A percentile compares a stretch with the other conserved stretches of the same genome.
These are phyloP conservation scores for Cladosporium sp. DNA, from an alignment of 2,329 filamentous ascomycete genomes.

Conservation along the genomic window DNA sequence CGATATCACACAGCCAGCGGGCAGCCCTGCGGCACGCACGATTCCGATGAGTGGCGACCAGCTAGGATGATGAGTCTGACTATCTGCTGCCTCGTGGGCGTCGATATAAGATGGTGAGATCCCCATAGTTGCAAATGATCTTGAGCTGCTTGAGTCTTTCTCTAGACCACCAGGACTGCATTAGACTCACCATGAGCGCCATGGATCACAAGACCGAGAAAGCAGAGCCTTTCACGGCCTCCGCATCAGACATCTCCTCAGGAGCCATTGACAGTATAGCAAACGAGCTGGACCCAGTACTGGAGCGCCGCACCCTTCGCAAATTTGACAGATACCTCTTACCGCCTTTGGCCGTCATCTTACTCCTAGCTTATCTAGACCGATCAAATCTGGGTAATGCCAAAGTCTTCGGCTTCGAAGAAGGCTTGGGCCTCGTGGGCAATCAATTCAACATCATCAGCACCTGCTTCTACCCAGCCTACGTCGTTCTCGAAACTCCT, in stretches of 20 bases:
- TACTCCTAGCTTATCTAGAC: slow-evolving; percentile 19
- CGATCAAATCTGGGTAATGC: slow-evolving; percentile 20
- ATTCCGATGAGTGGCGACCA: background rate
- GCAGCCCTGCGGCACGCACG: background rate
- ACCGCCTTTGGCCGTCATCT: slow-evolving; percentile 17
- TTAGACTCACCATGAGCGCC: background rate
- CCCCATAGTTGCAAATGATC: too few species aligned
- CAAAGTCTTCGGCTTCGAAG: slow-evolving; percentile 19
- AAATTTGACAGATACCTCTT: slow-evolving; percentile 19
- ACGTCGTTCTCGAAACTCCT: slow-evolving; percentile 18
- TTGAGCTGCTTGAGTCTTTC: too few species aligned
- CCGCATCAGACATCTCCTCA: background rate
- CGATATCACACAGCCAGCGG: too few species aligned
- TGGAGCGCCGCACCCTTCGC: slow-evolving; percentile 14
- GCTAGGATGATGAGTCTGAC: background rate
- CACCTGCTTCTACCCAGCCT: slow-evolving; percentile 20
- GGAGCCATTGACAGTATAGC: background rate
- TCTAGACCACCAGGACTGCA: too few species aligned
- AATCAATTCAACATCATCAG: slow-evolving; percentile 21
- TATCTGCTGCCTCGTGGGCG: background rate
- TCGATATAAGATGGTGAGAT: too few species aligned
- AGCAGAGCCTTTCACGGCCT: background rate
- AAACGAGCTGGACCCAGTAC: slow-evolving; percentile 8
- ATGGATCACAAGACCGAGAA: background rate
- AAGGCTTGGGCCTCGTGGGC: slow-evolving; percentile 16